Base-by-base conservation (phyloP, 768 basidiomycete species). In the Chalciporus piperatus region DNA sequence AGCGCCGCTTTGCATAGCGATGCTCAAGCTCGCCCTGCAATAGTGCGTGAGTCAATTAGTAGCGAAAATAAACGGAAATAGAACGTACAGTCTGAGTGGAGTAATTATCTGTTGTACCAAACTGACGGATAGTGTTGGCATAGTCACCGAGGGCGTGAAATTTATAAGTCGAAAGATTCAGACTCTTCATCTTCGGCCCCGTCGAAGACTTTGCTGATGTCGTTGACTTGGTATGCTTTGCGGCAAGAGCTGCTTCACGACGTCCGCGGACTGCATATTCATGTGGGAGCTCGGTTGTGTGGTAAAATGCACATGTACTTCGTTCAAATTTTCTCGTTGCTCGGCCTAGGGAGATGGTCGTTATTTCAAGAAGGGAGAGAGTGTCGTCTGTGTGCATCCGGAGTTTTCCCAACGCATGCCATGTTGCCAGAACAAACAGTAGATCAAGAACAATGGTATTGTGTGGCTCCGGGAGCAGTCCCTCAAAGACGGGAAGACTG, bases 341-440 rank as follows among this genome's bases (percentile, higher is more conserved):
- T 12, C 47, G 25, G 0, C 67, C 59, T n/a, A n/a, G n/a, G n/a
- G 1, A 72, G 51, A 5, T 27, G 17, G 13, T 3, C n/a, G n/a
- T 37, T 46, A 25, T 66, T 58, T 12, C 59, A 47, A 0, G 23
- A n/a, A 20, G 61, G 9, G 73, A 70, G 53, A 40, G 67, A 35
- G 25, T 67, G 55, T 27, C 27, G 6, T 59, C 52, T 0, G 70
- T 70, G 45, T 71, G 72, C 0, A 68, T 27, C 0, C 65, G 60
- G 2, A 75, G 59, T 48, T 74, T 75, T 0, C 65, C 70, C 3
- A 62, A 54, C 0, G 54, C 66, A 59, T 73, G 72, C 73, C 72
- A 75, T 2, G 59, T 64, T 10, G 58, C 61, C 0, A 67, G 43
- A 4, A 52, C 56, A 50, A 69, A 72, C 1, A 71, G 46, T 0